Evolutionary conservation across 495 filamentous ascomycete species (phyloP).

Genomic region (Cairneyella variabilis): DNA sequence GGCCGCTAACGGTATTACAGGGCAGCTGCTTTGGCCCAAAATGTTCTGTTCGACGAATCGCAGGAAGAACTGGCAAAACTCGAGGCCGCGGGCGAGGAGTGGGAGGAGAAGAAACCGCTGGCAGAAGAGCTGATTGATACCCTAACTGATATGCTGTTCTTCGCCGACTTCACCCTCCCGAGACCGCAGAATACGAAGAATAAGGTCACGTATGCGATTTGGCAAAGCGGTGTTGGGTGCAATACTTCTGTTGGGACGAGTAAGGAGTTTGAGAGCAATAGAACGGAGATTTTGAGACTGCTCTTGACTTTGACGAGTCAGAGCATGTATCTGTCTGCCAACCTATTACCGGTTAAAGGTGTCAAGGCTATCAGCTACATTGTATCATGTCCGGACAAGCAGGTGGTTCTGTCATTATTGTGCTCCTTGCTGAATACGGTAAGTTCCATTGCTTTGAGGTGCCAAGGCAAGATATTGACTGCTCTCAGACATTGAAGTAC

Average conservation of each 20-base stretch:
- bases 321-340: constrained; percentile 88
- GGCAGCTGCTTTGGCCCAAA: constrained; percentile 49
- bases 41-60: constrained; percentile 83
- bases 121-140: constrained; percentile 94
- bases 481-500: constrained; percentile 82
- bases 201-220: constrained; percentile 91
- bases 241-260: constrained; percentile 83
- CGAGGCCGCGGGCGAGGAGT: constrained; percentile 49
- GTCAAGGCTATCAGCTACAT: constrained; percentile 88
- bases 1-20: constrained; percentile 35
- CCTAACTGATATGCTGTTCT: constrained; percentile 87
- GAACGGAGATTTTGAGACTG: constrained; percentile 83
- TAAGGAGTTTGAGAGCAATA: constrained; percentile 87
- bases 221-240: constrained; percentile 96
- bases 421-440: constrained; percentile 97
- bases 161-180: constrained; percentile 82
- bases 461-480: neutral
- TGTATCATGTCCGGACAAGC: constrained; percentile 81
- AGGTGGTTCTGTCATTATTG: constrained; percentile 80
- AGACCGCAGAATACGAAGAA: constrained; percentile 56
- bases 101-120: constrained; percentile 80
- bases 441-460: constrained; percentile 29
- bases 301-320: constrained; percentile 83
- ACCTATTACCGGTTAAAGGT: constrained; percentile 78
- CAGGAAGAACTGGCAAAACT: constrained; percentile 45